These are phyloP conservation scores for Suhomyces sp. DNA, from an alignment of 805 yeast genomes.

Conservation along the genomic window DNA sequence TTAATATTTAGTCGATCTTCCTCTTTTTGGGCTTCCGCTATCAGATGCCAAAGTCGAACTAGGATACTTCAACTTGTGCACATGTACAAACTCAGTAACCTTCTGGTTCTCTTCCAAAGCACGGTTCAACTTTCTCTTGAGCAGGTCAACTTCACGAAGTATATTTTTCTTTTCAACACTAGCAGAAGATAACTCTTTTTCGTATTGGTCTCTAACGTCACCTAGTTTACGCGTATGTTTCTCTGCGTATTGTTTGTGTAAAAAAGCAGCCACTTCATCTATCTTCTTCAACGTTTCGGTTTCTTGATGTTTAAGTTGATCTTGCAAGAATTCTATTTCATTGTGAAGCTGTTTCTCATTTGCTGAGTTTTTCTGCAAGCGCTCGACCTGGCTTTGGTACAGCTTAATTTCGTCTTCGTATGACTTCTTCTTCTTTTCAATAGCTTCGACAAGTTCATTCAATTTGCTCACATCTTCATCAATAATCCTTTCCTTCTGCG, in stretches of 20 bases:
- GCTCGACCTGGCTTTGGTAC: conserved; percentile 12
- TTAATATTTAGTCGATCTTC: too few species aligned
- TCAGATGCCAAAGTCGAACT: conserved; percentile 2
- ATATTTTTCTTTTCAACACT: conserved; percentile 12
- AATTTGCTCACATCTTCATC: conserved; percentile 31
- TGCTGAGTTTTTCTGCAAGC: conserved; percentile 13
- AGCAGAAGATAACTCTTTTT: conserved; percentile 10
- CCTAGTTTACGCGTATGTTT: conserved; percentile 75
- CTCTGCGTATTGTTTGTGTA: conserved; percentile 70
- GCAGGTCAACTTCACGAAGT: conserved; percentile 14
- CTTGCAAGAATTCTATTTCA: conserved; percentile 17
- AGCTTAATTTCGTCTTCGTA: conserved; percentile 12
- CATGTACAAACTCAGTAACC: conserved; percentile 13
- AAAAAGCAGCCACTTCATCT: conserved; percentile 64
- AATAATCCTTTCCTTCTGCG: conserved; percentile 32
- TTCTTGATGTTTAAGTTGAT: conserved; percentile 39
- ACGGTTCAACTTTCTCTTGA: conserved; percentile 14
- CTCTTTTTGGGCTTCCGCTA: conserved; percentile 6
- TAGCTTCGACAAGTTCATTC: conserved; percentile 26
- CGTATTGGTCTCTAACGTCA: conserved; percentile 42
- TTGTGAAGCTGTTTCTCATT: conserved; percentile 10
- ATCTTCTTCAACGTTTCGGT: conserved; percentile 52
- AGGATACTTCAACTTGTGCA: conserved; percentile 13
- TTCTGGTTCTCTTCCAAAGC: conserved; percentile 14
- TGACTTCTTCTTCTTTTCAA: conserved; percentile 14